Evolutionary conservation across 2,329 filamentous ascomycete genomes (phyloP), one percentile per base, ranked within the genome.

Genomic region (Neofusicoccum kwambonambiense): DNA sequence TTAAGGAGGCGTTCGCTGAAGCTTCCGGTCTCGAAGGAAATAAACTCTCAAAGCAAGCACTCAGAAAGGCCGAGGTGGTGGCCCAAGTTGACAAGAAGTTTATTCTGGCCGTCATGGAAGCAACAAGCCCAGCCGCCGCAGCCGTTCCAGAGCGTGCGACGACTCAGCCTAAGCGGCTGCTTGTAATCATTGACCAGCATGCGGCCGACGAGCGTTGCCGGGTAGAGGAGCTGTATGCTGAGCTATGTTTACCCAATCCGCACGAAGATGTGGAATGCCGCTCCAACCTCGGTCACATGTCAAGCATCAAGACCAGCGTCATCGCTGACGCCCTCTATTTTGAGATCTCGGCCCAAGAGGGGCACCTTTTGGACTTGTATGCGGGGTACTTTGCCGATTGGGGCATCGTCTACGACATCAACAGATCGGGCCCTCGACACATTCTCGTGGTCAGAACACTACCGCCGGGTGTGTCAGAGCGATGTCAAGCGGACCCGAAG

Each of bases 41-140:
- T 15, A 76, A 72, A 64, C 68, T 97, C 1, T 90, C 88, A 0
- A 91, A 88, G 68, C 71, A 79, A 4, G 83, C 83, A 0, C 79
- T 97, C 8, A 73, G 76, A 1, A 73, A 77, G 7, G 90, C 91
- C 0, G 78, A 85, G 56, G 81, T 97, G 0, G 84, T 99, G 47
- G 84, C 88, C 0, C 95, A 99, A 72, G 89, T 99, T 1, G 94
- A 98, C 74, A 83, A 81, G 13, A 99, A 99, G 75, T 99, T 96
- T 73, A 90, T 99, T 15, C 78, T 99, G 0, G 81, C 88, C 22
- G 89, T 86, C 67, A 78, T 91, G 57, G 74, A 68, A 27, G 56
- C 56, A 7, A 60, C 56, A 7, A 47, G 31, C 22, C 27, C 42
- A 9, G 7, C 6, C 47, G 76, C 0, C 60, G 72, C 3, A 66